A percentile compares a stretch with the other conserved stretches of the same genome.
These are phyloP conservation scores for Fusarium domesticum DNA, from an alignment of 2,329 filamentous ascomycete genomes.

Conservation along the genomic window DNA sequence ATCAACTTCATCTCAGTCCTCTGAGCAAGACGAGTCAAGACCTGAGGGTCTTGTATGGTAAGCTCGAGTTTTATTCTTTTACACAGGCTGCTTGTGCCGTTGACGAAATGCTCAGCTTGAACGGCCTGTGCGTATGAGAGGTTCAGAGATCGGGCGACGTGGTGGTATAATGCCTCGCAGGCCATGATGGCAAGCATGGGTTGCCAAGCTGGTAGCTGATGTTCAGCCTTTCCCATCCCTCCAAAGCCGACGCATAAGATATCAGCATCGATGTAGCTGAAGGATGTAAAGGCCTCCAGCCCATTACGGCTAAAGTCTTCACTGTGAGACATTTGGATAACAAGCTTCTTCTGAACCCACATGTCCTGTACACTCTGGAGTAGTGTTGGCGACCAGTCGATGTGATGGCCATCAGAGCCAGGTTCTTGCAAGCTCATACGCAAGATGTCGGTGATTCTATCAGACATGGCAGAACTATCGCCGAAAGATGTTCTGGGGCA, in stretches of 20 bases:
- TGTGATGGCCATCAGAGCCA: neutral
- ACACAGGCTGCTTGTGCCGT: constrained; percentile 4
- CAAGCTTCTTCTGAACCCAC: neutral
- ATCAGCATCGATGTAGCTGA: constrained; percentile 2
- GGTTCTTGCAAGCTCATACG: neutral
- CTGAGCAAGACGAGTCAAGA: constrained; percentile 5
- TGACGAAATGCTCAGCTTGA: constrained; percentile 13
- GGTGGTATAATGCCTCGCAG: constrained; percentile 7
- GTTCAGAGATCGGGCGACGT: constrained; percentile 9
- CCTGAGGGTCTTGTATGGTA: constrained; percentile 4
- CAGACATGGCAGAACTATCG: neutral
- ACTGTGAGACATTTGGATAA: neutral
- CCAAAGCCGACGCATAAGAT: constrained; percentile 4
- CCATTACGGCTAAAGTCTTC: constrained; percentile 1
- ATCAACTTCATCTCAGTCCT: constrained; percentile 14
- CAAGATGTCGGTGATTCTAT: neutral
- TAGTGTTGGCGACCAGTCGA: neutral
- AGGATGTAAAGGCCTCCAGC: constrained; percentile 1
- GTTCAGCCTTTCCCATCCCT: constrained; percentile 8
- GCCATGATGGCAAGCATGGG: constrained; percentile 6
- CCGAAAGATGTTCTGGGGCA: neutral
- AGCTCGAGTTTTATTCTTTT: constrained; percentile 13
- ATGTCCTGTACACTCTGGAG: neutral
- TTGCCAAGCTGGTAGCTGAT: constrained; percentile 7
- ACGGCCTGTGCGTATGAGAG: constrained; percentile 7